These are phyloP conservation scores for Saccharomycopsis olivae DNA, from an alignment of 805 yeast genomes.

Conservation along the genomic window DNA sequence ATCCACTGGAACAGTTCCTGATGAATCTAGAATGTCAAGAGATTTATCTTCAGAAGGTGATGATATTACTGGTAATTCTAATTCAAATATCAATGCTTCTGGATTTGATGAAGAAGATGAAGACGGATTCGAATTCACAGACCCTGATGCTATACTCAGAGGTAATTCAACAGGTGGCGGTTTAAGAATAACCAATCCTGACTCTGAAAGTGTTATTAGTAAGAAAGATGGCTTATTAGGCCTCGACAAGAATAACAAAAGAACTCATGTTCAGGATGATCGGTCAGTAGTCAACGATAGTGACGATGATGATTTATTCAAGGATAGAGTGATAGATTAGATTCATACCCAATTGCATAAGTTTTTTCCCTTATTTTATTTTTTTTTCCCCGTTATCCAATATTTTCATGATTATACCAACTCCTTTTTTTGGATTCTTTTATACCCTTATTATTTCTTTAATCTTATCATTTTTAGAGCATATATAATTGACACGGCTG, in stretches of 20 bases:
- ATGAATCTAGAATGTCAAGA: neutral
- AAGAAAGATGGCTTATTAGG: neutral
- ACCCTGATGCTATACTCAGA: neutral
- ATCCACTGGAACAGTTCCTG: neutral
- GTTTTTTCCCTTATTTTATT: neutral
- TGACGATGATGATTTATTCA: constrained; percentile 12
- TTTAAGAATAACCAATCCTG: constrained; percentile 18
- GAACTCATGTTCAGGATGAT: neutral
- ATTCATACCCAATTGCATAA: neutral
- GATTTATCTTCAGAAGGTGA: neutral
- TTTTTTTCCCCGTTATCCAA: neutral
- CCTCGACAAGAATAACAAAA: neutral
- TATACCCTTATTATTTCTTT: too few species aligned
- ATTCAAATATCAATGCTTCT: too few species aligned
- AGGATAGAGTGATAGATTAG: constrained; percentile 4
- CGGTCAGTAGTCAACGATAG: constrained; percentile 1
- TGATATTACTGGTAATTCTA: too few species aligned
- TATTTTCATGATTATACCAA: too few species aligned
- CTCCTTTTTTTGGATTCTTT: too few species aligned
- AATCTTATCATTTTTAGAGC: too few species aligned
- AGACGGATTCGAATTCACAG: constrained; percentile 1
- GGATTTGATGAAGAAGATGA: constrained; percentile 9
- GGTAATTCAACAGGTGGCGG: constrained; percentile 1
- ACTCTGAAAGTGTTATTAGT: constrained; percentile 4
- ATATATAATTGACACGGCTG: too few species aligned